Conservation (phyloP, 306 rosid species). For the Sicyos baderoa region DNA sequence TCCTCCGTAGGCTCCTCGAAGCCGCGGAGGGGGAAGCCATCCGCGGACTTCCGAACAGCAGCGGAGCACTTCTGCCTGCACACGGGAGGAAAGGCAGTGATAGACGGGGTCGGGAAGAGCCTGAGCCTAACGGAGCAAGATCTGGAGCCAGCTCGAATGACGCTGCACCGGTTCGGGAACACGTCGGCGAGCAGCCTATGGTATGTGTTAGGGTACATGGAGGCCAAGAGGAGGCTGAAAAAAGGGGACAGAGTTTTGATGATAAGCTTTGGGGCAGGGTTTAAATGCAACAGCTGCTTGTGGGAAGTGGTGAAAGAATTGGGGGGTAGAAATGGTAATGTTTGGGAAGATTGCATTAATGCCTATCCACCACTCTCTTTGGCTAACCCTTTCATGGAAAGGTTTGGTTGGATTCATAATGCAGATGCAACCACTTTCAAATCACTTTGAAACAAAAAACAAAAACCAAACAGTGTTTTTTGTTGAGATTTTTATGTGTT, state of each 20-base stretch:
- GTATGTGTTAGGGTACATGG: conserved; percentile 90
- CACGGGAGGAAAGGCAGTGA: conserved; percentile 87
- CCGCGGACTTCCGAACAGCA: conserved; percentile 46
- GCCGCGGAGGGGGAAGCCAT: conserved; percentile 25
- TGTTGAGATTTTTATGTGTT: no score
- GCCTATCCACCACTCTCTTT: conserved; percentile 47
- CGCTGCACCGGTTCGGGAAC: conserved; percentile 81
- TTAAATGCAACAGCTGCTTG: conserved; percentile 84
- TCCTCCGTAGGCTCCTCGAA: conserved; percentile 13
- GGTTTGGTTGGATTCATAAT: conserved; percentile 45
- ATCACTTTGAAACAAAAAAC: not conserved
- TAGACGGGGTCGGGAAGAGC: conserved; percentile 66
- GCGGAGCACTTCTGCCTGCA: conserved; percentile 81
- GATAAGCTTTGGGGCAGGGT: conserved; percentile 97
- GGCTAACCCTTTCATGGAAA: conserved; percentile 57
- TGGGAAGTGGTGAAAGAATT: conserved; percentile 73
- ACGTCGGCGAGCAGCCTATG: conserved; percentile 79
- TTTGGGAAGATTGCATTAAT: conserved; percentile 57
- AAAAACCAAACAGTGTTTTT: no score
- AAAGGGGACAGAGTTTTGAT: conserved; percentile 54
- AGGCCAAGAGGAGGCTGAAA: conserved; percentile 70
- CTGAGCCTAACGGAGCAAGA: conserved; percentile 52
- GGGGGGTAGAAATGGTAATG: conserved; percentile 36
- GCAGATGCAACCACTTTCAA: conserved; percentile 10
- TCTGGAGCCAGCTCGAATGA: conserved; percentile 88